Evolutionary conservation across 345 rosid species (phyloP), one percentile per base, ranked within the genome.

Genomic region (Aethionema arabicum): DNA sequence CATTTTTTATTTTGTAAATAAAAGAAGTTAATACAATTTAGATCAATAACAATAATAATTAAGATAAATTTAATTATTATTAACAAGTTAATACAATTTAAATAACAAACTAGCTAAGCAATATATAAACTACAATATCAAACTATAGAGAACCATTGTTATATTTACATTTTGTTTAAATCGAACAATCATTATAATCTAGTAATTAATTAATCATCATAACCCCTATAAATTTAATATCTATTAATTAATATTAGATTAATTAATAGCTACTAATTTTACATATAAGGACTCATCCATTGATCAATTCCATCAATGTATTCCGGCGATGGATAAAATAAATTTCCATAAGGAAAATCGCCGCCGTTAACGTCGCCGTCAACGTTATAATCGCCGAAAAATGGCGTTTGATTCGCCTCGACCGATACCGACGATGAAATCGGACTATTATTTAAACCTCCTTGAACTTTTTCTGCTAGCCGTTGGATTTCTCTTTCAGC

Each of bases 401-500:
- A 77, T 13, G 78, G 78, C 8, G 86, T 69, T 3, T 73, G 78
- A 36, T 52, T 50, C 3, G 73, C 77, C 40, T 69, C 77, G 7
- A 82, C 57, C 0, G 91, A 60, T 14, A 81, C 12, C 1, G 88
- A 73, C 7, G 89, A 76, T 39, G 73, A 79, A 0, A 81, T 78
- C 6, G 84, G 82, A 37, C 76, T 82, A 41, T 77, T 78, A 41
- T 53, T 56, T 4, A 79, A 80, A 16, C 61, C 66, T 30, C 74
- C 77, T n/a, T 77, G 82, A 0, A 60, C 61, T 6, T 75, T 74
- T 63, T 78, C 83, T 14, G 81, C 64, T 42, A 83, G 21, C 52
- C 72, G 61, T 45, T 78, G 83, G 44, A 80, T 81, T 61, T 85
- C 88, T 45, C 76, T 84, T 53, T 78, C 77, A 5, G 91, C 76